Base-by-base conservation (phyloP, 495 filamentous ascomycete species). In the Pyrenula aspistea region DNA sequence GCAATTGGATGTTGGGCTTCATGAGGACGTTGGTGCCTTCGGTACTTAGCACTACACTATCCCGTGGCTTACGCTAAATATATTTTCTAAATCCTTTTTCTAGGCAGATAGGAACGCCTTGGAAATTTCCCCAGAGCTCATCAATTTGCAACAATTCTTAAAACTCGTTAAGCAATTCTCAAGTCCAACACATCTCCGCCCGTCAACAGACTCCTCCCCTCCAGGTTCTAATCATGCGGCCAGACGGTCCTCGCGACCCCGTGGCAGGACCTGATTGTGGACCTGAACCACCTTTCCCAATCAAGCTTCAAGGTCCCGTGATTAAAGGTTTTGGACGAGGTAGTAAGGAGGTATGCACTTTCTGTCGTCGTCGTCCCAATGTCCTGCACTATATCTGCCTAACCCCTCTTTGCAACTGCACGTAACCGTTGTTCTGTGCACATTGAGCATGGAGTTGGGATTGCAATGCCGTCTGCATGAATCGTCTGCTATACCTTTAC, bases 321-420 rank as follows among this genome's bases (percentile, higher is more conserved):
- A 88, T 97, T 63, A 84, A 87, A 66, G 93, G 93, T 47, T 97
- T 96, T 71, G 93, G 93, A 19, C 84, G 93, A 49, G 93, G 93
- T 49, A 91, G 86, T 67, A 92, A 88, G 73, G 90, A 95, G 67
- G 84, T 86, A 66, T 15, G 4, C 31, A 15, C 31, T 15, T 4
- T 42, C 15, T 4, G 15, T 42, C 15, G 4, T 42, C 31, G 4
- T 42, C 31, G 31, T 15, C 4, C n/a, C n/a, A n/a, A n/a, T n/a
- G n/a, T n/a, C n/a, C 31, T 42, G 4, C 31, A 42, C 31, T 42
- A 15, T 15, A 42, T 42, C 31, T 42, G n/a, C n/a, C n/a, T n/a
- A n/a, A n/a, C n/a, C n/a, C 31, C 8, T 42, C 15, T 15, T 42
- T 42, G 31, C 31, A 15, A 42, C 31, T 42, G 15, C 31, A 42